Percentiles rank a stretch among this genome's conserved stretches.
phyloP scores from a whole-genome alignment of 345 rosid species.

The Populus davidiana region DNA sequence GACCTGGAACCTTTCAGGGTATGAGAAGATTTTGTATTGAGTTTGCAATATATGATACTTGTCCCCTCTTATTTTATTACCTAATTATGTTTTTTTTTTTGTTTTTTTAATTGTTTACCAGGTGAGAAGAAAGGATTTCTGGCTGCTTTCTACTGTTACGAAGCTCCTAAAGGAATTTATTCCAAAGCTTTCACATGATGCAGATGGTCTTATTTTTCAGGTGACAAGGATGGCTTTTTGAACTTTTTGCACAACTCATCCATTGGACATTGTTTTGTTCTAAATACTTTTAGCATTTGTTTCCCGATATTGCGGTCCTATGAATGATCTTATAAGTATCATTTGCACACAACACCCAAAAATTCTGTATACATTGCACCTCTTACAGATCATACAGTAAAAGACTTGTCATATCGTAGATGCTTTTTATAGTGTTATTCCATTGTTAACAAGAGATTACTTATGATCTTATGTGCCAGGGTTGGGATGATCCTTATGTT shows the following conservation, averaged over 20 bases:
- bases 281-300: background rate
- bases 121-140: slow-evolving; percentile 98
- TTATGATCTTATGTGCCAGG: slow-evolving; percentile 41
- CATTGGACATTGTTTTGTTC: background rate
- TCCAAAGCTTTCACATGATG: slow-evolving; percentile 95
- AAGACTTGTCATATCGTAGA: background rate
- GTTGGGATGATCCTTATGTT: slow-evolving; percentile 98
- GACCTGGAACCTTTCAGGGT: slow-evolving; percentile 97
- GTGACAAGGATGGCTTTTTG: slow-evolving; percentile 31
- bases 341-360: background rate
- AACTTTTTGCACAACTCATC: background rate
- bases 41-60: background rate
- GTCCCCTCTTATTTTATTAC: slow-evolving; percentile 12
- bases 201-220: slow-evolving; percentile 98
- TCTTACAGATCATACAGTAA: background rate
- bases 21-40: slow-evolving; percentile 24
- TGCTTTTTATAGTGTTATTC: background rate
- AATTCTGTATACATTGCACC: background rate
- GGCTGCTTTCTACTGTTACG: slow-evolving; percentile 87
- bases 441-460: background rate
- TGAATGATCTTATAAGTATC: background rate
- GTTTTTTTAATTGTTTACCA: slow-evolving; percentile 24
- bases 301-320: background rate
- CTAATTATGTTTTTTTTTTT: slow-evolving; percentile 6
- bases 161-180: slow-evolving; percentile 87